Evolutionary conservation across 176 grass and related monocot species (phyloP).

Genomic region (Phragmites australis): DNA sequence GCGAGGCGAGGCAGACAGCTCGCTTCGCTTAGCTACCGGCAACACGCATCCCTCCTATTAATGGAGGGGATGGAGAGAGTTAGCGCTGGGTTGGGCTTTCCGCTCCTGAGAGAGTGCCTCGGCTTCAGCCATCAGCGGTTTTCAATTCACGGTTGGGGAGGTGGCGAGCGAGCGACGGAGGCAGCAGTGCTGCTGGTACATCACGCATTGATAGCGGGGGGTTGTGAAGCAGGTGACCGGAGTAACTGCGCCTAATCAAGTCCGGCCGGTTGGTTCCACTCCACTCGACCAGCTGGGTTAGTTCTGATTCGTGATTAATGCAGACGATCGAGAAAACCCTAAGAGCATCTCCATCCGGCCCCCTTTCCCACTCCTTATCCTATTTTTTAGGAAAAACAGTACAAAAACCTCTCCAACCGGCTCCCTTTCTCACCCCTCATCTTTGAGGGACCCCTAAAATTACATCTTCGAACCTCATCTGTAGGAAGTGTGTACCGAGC

Average conservation of each 20-base stretch:
- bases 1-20: conserved; percentile 3
- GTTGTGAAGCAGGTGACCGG: conserved; percentile 49
- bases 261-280: background rate
- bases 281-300: too few species aligned
- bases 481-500: too few species aligned
- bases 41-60: conserved; percentile 36
- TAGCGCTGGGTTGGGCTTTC: background rate
- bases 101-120: background rate
- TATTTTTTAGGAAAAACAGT: too few species aligned
- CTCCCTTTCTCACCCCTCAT: too few species aligned
- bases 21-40: conserved; percentile 28
- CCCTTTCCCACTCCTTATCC: too few species aligned
- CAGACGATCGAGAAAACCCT: too few species aligned
- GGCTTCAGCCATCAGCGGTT: background rate
- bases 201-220: conserved; percentile 51
- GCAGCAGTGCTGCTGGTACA: background rate
- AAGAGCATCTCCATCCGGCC: too few species aligned
- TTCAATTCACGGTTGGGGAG: conserved; percentile 48
- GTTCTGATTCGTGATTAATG: too few species aligned
- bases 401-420: too few species aligned
- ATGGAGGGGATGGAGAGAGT: conserved; percentile 16
- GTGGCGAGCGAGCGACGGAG: background rate
- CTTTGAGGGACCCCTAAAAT: too few species aligned
- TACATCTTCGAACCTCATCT: too few species aligned
- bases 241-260: conserved; percentile 53